Conservation (phyloP, 495 filamentous ascomycete genomes). For the Xylaria longipes region DNA sequence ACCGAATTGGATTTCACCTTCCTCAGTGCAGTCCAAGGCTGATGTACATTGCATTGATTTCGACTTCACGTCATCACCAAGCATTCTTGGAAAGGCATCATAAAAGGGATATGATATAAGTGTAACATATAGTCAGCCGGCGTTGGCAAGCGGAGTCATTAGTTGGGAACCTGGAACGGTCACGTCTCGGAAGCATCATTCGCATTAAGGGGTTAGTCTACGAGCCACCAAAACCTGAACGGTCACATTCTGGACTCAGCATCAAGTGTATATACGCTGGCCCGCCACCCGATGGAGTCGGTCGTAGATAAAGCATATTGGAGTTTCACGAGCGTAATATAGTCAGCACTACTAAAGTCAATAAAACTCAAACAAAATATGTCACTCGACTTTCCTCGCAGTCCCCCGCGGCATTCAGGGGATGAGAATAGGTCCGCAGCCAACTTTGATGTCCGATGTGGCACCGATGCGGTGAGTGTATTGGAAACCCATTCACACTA, state of each 20-base stretch:
- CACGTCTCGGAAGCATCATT: conserved; percentile 2
- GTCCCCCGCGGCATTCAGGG: not conserved
- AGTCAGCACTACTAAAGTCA: not conserved
- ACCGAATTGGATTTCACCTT: conserved; percentile 80
- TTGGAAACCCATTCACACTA: conserved; percentile 10
- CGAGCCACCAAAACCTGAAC: not conserved
- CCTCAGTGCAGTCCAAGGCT: conserved; percentile 50
- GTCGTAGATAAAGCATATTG: conserved; percentile 1
- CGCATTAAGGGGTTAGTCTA: conserved; percentile 4
- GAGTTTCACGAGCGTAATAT: conserved; percentile 1
- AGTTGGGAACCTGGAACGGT: conserved; percentile 9
- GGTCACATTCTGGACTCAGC: not conserved
- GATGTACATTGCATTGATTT: conserved; percentile 9
- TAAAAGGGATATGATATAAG: not conserved
- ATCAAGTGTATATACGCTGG: not conserved
- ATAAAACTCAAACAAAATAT: not conserved
- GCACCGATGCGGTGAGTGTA: not conserved
- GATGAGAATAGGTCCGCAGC: not conserved
- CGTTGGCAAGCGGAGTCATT: conserved; percentile 15
- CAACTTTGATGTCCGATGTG: not conserved
- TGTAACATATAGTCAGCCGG: conserved; percentile 23
- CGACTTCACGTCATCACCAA: not conserved
- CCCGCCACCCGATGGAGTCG: not conserved
- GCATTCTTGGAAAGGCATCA: not conserved
- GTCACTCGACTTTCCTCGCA: not conserved